These are phyloP conservation scores for Xylariaceae sp. DNA, from an alignment of 2,329 filamentous ascomycete species.

Conservation along the genomic window DNA sequence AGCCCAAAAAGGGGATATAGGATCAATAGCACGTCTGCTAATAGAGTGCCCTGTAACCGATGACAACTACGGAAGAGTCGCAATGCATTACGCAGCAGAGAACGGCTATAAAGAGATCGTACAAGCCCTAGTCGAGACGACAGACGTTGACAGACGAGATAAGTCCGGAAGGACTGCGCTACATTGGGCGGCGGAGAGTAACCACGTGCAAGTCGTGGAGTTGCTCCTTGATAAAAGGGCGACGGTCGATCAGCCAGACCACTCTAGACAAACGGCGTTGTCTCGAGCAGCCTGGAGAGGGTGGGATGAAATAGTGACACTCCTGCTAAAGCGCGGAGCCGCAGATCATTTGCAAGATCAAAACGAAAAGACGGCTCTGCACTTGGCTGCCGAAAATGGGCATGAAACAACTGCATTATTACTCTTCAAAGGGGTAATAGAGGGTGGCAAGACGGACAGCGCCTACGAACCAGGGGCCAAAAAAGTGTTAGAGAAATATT, in stretches of 20 bases:
- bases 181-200: slow-evolving; percentile 8
- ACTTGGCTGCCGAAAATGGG: neutral
- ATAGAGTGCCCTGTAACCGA: neutral
- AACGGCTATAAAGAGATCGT: slow-evolving; percentile 2
- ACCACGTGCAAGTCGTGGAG: neutral
- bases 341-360: neutral
- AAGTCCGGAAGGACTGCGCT: slow-evolving; percentile 8
- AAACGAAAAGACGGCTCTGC: neutral
- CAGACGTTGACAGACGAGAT: slow-evolving; percentile 1
- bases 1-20: neutral
- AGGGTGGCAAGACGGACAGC: no score
- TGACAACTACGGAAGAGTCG: slow-evolving; percentile 10
- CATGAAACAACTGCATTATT: neutral
- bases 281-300: slow-evolving; percentile 12
- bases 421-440: neutral
- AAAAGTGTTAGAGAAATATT: neutral
- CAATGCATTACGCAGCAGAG: slow-evolving; percentile 11
- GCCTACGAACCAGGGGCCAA: neutral
- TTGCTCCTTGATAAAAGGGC: neutral
- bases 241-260: neutral
- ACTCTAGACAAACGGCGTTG: slow-evolving; percentile 1
- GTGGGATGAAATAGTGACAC: neutral
- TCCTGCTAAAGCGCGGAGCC: slow-evolving; percentile 1
- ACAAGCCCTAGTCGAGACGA: neutral
- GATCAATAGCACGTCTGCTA: neutral